Conservation (phyloP, 768 basidiomycete genomes). For the Leucosporidium yakuticum region DNA sequence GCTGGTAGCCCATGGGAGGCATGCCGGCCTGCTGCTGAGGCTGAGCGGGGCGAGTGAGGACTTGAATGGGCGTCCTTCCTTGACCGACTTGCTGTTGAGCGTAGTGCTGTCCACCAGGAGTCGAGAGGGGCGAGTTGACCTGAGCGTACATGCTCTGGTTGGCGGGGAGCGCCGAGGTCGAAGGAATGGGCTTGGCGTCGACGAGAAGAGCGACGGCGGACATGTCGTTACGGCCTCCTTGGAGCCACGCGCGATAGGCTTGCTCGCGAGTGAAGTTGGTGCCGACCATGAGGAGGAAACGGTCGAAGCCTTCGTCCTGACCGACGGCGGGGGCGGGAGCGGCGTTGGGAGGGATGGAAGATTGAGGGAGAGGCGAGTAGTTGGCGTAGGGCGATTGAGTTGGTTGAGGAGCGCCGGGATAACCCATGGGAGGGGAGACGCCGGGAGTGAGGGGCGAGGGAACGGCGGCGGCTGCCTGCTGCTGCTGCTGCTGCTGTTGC, state of each 20-base stretch:
- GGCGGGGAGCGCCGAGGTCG: too few relatives aligned
- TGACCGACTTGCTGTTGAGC: conserved; percentile 2
- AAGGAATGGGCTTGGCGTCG: conserved; percentile 6
- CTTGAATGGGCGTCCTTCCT: conserved; percentile 1
- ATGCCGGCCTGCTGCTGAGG: neutral
- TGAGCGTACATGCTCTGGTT: conserved; percentile 6
- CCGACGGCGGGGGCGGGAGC: neutral
- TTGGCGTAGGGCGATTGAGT: neutral
- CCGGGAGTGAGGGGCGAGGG: too few relatives aligned
- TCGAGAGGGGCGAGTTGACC: conserved; percentile 4
- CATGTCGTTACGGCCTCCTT: conserved; percentile 1
- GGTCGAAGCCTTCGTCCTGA: conserved; percentile 21
- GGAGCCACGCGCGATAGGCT: conserved; percentile 10
- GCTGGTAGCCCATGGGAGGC: too few relatives aligned
- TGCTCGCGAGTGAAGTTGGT: conserved; percentile 8
- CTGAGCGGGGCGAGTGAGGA: neutral
- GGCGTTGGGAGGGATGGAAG: neutral
- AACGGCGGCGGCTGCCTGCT: neutral
- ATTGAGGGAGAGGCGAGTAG: neutral
- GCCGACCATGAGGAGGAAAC: conserved; percentile 17
- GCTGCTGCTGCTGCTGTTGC: conserved; percentile 3
- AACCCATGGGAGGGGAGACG: too few relatives aligned
- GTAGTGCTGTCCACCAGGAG: conserved; percentile 34
- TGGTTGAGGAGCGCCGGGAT: neutral
- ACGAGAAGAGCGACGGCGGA: conserved; percentile 17